Base-by-base conservation (phyloP, 2,329 filamentous ascomycete genomes). In the Teratosphaeria pseudoeucalypti region DNA sequence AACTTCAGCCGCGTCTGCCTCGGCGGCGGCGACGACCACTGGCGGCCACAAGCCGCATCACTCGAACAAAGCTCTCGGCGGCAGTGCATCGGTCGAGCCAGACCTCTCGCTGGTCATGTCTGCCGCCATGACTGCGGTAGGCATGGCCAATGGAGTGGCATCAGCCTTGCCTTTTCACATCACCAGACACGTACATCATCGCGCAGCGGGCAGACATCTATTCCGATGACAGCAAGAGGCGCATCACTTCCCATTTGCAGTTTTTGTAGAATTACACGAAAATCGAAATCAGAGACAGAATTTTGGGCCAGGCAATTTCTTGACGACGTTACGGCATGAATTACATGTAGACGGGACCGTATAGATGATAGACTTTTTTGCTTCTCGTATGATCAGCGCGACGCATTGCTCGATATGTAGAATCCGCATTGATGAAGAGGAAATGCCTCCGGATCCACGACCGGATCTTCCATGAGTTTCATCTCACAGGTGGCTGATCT, bases 41-140 rank as follows among this genome's bases (percentile, higher is more conserved):
- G 10, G 43, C 55, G 23, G n/a, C 52, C 52, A 32, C n/a, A 29
- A 16, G 27, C 52, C 52, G 32, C 23, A 47, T 54, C 29, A 53
- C 47, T 39, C 58, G 34, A 11, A 27, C 14, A 54, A 55, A 32
- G 52, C 52, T 12, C 26, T 58, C 19, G 57, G 34, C 10, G 26
- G n/a, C 52, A 37, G 34, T 29, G 26, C 39, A 16, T 16, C 19
- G 9, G 12, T 29, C 6, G 26, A 14, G 11, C 34, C 34, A 29
- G 55, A 55, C 52, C 32, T 58, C 14, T 39, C 57, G 29, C 19
- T 58, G 3, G 37, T 58, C n/a, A 10, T 54, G 10, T 54, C 57
- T 12, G 57, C 52, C 16, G 57, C 57, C 29, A 53, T 58, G 57
- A 49, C 43, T 19, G 43, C 43, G 23, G 43, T 49, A n/a, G 43